A percentile compares a stretch with the other conserved stretches of the same genome.
These are phyloP conservation scores for Pneumocystis wakefieldiae DNA, from an alignment of 1,139 yeast genomes.

Conservation along the genomic window DNA sequence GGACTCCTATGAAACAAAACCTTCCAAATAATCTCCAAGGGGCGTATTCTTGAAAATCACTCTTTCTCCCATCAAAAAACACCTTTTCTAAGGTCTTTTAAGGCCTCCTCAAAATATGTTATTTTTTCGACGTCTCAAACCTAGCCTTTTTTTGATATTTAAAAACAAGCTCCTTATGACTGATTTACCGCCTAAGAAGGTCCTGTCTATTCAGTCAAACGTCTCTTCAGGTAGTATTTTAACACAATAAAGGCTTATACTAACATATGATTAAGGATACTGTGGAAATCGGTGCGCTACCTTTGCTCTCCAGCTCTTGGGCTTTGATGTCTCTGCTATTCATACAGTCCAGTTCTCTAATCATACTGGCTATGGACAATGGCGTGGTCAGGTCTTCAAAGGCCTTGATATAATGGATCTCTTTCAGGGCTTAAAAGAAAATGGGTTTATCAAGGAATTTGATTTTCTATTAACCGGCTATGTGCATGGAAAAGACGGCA, in stretches of 20 bases:
- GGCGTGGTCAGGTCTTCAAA: constrained; percentile 30
- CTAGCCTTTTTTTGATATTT: neutral
- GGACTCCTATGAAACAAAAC: neutral
- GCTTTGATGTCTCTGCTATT: constrained; percentile 75
- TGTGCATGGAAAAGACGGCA: constrained; percentile 43
- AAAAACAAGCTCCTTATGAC: neutral
- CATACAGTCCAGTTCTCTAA: constrained; percentile 71
- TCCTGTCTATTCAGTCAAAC: constrained; percentile 57
- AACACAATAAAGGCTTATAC: neutral
- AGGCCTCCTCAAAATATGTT: neutral
- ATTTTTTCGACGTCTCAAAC: neutral
- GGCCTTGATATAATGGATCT: constrained; percentile 32
- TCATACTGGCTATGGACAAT: constrained; percentile 42
- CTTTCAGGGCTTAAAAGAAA: constrained; percentile 33
- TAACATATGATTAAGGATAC: constrained; percentile 34
- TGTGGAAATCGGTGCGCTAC: constrained; percentile 72
- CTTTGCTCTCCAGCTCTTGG: constrained; percentile 59
- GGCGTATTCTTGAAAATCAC: neutral
- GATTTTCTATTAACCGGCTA: constrained; percentile 60
- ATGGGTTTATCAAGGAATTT: constrained; percentile 32
- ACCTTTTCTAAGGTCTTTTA: neutral
- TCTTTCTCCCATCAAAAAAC: neutral
- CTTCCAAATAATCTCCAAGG: neutral
- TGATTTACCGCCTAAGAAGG: constrained; percentile 16
- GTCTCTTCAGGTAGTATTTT: constrained; percentile 40